A percentile compares a stretch with the other conserved stretches of the same genome.
These are phyloP conservation scores for Urostyla sp. DNA, from an alignment of 73 alveolate species.

Conservation along the genomic window DNA sequence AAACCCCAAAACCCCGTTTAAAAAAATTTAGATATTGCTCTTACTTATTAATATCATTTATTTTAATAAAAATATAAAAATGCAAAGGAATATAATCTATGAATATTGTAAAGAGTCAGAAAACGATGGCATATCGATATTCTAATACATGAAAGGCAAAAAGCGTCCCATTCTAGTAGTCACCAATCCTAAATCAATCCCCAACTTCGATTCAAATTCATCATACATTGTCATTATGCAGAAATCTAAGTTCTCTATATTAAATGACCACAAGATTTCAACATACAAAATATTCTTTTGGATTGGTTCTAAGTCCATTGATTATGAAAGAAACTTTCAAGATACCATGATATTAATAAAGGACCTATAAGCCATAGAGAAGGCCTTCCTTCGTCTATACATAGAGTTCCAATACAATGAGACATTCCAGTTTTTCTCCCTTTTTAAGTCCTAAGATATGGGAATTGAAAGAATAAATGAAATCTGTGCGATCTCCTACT, in stretches of 20 bases:
- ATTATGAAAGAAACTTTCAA: constrained; percentile 42
- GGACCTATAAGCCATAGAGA: constrained; percentile 12
- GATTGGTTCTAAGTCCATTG: constrained; percentile 55
- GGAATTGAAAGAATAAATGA: constrained; percentile 26
- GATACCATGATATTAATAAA: constrained; percentile 16
- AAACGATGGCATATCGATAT: constrained; percentile 37
- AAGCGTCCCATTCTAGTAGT: constrained; percentile 15
- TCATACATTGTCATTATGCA: constrained; percentile 17
- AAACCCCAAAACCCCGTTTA: not conserved
- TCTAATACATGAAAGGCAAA: constrained; percentile 3
- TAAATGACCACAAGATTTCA: constrained; percentile 25
- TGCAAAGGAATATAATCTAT: constrained; percentile 19
- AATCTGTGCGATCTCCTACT: constrained; percentile 46
- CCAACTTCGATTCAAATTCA: constrained; percentile 50
- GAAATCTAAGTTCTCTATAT: constrained; percentile 6
- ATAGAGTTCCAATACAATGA: constrained; percentile 56
- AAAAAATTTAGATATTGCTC: too few species aligned
- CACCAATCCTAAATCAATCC: constrained; percentile 17
- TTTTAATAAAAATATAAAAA: not conserved
- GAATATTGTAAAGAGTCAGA: constrained; percentile 54
- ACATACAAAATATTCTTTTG: constrained; percentile 52
- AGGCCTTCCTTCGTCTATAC: not conserved
- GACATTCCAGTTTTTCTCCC: constrained; percentile 30
- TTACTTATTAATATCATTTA: not conserved
- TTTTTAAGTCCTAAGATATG: constrained; percentile 45